Evolutionary conservation across 345 rosid species (phyloP).

Genomic region (Balakata baccata): DNA sequence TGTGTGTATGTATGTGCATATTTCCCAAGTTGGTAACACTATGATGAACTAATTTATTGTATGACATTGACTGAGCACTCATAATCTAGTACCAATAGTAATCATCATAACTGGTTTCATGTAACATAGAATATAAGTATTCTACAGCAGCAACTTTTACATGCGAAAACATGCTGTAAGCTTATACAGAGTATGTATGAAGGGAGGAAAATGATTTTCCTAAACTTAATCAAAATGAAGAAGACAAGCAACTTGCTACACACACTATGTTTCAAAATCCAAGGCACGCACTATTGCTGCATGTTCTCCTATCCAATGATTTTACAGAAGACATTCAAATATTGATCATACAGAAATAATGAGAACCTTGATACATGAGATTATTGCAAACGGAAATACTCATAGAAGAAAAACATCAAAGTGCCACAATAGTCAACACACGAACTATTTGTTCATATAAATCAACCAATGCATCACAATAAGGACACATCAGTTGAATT

Average conservation of each 20-base stretch:
- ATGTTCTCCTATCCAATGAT: neutral
- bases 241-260: neutral
- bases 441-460: neutral
- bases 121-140: neutral
- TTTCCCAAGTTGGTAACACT: neutral
- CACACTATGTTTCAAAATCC: neutral
- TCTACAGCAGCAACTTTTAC: neutral
- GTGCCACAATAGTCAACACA: neutral
- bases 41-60: neutral
- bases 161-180: neutral
- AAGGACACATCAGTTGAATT: neutral
- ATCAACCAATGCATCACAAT: neutral
- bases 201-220: too few relatives aligned
- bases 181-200: neutral
- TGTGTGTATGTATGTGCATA: neutral
- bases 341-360: too few relatives aligned
- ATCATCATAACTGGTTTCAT: neutral
- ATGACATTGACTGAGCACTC: neutral
- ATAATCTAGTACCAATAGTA: neutral
- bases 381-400: too few relatives aligned
- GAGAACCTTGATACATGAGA: too few relatives aligned
- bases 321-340: neutral
- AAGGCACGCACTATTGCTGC: neutral
- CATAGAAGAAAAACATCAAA: too few relatives aligned
- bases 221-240: neutral